Evolutionary conservation across 805 yeast genomes (phyloP).

Genomic region (Yamadazyma akitaensis): DNA sequence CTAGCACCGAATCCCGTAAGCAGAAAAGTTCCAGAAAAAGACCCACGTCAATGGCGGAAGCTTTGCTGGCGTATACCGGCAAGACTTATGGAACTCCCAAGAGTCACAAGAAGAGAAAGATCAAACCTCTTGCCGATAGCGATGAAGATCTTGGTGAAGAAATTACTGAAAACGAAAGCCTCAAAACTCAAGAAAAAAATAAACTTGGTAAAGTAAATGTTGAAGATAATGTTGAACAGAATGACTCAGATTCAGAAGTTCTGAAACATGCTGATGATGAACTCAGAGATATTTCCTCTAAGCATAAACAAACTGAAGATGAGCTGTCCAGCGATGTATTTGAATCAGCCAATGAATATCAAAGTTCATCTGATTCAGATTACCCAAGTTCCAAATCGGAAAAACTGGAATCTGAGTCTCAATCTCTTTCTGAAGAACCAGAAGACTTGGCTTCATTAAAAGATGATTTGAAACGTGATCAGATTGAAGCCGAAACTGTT

Average conservation of each 20-base stretch:
- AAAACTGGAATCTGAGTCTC: conserved; percentile 6
- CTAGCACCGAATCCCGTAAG: too few species aligned
- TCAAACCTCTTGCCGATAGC: conserved; percentile 20
- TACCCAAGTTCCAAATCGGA: conserved; percentile 1
- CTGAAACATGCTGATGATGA: neutral
- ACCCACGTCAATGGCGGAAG: conserved; percentile 55
- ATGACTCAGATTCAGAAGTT: neutral
- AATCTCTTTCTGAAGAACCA: conserved; percentile 13
- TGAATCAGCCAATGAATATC: conserved; percentile 12
- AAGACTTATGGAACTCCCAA: conserved; percentile 39
- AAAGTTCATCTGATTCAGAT: conserved; percentile 8
- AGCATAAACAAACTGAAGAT: neutral
- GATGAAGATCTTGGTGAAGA: conserved; percentile 30
- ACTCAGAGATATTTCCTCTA: neutral
- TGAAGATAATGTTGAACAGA: neutral
- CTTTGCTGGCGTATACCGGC: conserved; percentile 56
- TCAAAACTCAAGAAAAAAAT: neutral
- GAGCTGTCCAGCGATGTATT: conserved; percentile 7
- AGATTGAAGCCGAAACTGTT: conserved; percentile 9
- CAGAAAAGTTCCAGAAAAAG: conserved; percentile 12
- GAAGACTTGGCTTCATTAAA: conserved; percentile 17
- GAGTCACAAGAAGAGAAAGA: conserved; percentile 37
- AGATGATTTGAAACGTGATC: conserved; percentile 19
- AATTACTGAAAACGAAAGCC: conserved; percentile 10
- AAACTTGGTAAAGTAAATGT: neutral